Percentiles rank a stretch among this genome's conserved stretches.
These are phyloP conservation scores for Solanum stenotomum DNA, from an alignment of 257 asterid species.

Conservation along the genomic window DNA sequence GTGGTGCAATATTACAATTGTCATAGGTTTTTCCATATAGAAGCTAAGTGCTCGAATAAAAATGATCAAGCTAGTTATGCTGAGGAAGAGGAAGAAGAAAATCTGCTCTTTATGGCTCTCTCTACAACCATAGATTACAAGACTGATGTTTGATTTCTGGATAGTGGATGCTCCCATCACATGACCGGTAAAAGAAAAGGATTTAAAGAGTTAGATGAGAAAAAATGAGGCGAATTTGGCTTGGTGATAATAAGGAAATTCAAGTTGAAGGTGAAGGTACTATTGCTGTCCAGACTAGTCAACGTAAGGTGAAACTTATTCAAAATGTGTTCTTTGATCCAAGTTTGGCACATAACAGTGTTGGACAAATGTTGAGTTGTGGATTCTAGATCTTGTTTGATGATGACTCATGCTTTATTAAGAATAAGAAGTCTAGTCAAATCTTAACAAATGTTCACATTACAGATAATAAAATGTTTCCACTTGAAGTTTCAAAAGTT, in stretches of 20 bases:
- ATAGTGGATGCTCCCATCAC: neutral
- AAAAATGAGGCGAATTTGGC: neutral
- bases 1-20: neutral
- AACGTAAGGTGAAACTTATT: neutral
- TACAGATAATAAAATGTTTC: neutral
- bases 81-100: too few species aligned
- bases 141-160: neutral
- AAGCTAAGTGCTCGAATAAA: neutral
- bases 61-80: neutral
- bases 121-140: too few species aligned
- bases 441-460: neutral
- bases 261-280: slow-evolving; percentile 2
- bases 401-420: neutral
- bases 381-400: neutral
- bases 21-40: neutral
- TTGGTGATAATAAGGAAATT: neutral
- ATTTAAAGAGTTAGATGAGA: neutral
- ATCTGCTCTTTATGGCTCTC: too few species aligned
- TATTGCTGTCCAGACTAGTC: neutral
- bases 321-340: slow-evolving; percentile 1
- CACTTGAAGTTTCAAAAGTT: neutral
- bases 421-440: neutral
- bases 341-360: neutral
- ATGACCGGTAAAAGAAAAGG: neutral
- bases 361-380: slow-evolving; percentile 8